Percentiles rank a stretch among this genome's conserved stretches.
Evolutionary conservation across 345 rosid genomes (phyloP).

Genomic region (Populus alba): DNA sequence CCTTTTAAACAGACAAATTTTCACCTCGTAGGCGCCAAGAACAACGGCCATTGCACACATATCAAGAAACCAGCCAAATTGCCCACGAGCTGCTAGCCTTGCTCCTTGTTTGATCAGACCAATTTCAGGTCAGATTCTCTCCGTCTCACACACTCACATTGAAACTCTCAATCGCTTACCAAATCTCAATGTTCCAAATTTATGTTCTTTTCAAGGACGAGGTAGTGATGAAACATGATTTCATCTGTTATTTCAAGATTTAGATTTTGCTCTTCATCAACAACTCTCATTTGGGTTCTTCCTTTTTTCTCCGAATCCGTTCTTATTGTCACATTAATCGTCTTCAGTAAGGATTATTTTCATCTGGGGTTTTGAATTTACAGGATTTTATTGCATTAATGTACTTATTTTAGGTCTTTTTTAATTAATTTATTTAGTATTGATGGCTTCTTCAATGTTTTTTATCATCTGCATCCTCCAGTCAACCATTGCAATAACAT

Average conservation of each 20-base stretch:
- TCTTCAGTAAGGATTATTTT: not conserved
- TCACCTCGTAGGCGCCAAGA: slow-evolving; percentile 20
- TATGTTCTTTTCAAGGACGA: not conserved
- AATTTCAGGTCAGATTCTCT: slow-evolving; percentile 26
- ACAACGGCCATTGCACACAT: slow-evolving; percentile 19
- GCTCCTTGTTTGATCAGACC: slow-evolving; percentile 2
- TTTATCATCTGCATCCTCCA: slow-evolving; percentile 38
- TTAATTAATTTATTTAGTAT: not conserved
- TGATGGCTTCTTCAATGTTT: slow-evolving; percentile 34
- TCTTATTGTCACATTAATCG: not conserved
- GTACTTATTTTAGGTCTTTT: not conserved
- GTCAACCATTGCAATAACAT: slow-evolving; percentile 27
- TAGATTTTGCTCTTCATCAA: not conserved
- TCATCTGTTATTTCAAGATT: not conserved
- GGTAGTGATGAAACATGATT: not conserved
- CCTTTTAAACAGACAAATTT: slow-evolving; percentile 5
- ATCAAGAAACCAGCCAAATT: slow-evolving; percentile 11
- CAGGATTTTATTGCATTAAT: not conserved
- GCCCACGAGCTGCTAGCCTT: not conserved
- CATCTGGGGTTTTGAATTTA: not conserved
- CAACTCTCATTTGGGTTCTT: not conserved
- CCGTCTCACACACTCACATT: not conserved
- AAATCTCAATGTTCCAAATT: slow-evolving; percentile 1
- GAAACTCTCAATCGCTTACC: slow-evolving; percentile 22
- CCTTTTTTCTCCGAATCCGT: not conserved